phyloP scores from a whole-genome alignment of 106 monocot genomes.

The Apostasia ramifera region DNA sequence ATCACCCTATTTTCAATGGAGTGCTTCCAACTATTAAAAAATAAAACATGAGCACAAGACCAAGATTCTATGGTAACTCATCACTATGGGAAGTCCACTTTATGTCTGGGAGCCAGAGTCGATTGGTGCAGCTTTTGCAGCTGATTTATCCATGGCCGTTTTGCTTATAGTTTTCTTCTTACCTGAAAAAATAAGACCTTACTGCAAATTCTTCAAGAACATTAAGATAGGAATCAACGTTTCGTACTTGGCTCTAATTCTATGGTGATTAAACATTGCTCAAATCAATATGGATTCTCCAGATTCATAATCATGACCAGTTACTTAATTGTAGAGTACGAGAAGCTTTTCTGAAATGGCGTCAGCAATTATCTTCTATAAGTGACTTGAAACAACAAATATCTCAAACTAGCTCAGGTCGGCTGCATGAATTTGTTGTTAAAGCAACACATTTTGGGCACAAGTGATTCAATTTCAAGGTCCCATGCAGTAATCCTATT shows the following conservation, averaged over 20 bases:
- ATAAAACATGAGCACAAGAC: too few relatives aligned
- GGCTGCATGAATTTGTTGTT: too few relatives aligned
- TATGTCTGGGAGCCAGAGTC: background rate
- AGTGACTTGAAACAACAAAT: too few relatives aligned
- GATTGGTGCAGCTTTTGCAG: conserved; percentile 15
- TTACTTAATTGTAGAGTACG: background rate
- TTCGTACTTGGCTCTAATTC: background rate
- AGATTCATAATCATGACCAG: background rate
- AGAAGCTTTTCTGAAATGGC: background rate
- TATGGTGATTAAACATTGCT: background rate
- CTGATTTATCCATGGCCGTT: conserved; percentile 10
- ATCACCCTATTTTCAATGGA: too few relatives aligned
- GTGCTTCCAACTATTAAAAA: too few relatives aligned
- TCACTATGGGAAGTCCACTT: too few relatives aligned
- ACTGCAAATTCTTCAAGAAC: background rate
- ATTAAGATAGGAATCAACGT: background rate
- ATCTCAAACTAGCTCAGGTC: too few relatives aligned
- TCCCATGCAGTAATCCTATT: too few relatives aligned
- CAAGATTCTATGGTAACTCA: too few relatives aligned
- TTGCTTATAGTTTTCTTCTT: conserved; percentile 6
- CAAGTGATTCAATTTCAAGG: too few relatives aligned
- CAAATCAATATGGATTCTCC: background rate
- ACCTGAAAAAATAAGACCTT: conserved; percentile 13
- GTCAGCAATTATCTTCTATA: too few relatives aligned
- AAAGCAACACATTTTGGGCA: too few relatives aligned